Evolutionary conservation across 106 monocot genomes (phyloP).

Genomic region (Chionographis japonica): DNA sequence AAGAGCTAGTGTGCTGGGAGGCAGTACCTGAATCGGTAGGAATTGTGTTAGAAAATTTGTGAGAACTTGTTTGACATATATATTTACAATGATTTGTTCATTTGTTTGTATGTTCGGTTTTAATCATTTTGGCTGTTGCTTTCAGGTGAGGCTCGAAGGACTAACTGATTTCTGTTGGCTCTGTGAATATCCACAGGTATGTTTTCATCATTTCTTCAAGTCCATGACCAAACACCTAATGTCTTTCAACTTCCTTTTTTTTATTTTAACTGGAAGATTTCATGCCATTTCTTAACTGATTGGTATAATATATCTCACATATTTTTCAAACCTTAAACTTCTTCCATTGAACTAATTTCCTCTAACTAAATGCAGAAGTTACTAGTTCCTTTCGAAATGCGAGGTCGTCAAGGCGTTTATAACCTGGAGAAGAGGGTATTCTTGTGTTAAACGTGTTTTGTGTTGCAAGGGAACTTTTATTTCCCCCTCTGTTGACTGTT

Average conservation of each 20-base stretch:
- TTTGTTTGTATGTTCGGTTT: background rate
- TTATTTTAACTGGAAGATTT: too few species aligned
- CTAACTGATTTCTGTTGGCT: slow-evolving; percentile 86
- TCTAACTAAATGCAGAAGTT: too few species aligned
- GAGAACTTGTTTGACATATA: background rate
- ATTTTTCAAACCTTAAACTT: too few species aligned
- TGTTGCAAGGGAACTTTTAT: background rate
- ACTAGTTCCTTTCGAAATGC: slow-evolving; percentile 83
- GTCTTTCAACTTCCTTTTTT: background rate
- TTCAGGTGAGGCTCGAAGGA: slow-evolving; percentile 83
- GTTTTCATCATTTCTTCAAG: background rate
- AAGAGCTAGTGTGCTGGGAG: slow-evolving; percentile 76
- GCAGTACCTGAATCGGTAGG: slow-evolving; percentile 82
- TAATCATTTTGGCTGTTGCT: too few species aligned
- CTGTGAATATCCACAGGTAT: slow-evolving; percentile 85
- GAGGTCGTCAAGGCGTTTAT: slow-evolving; percentile 83
- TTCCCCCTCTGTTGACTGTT: background rate
- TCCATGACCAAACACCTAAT: too few species aligned
- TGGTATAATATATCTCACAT: too few species aligned
- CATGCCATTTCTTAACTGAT: background rate
- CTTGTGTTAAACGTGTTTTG: background rate
- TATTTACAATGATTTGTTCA: background rate
- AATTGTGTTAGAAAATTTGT: background rate
- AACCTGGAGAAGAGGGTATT: slow-evolving; percentile 74
- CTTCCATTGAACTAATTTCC: too few species aligned